Base-by-base conservation (phyloP, 108 stramenopile species). In the Stephanodiscus minutulus region DNA sequence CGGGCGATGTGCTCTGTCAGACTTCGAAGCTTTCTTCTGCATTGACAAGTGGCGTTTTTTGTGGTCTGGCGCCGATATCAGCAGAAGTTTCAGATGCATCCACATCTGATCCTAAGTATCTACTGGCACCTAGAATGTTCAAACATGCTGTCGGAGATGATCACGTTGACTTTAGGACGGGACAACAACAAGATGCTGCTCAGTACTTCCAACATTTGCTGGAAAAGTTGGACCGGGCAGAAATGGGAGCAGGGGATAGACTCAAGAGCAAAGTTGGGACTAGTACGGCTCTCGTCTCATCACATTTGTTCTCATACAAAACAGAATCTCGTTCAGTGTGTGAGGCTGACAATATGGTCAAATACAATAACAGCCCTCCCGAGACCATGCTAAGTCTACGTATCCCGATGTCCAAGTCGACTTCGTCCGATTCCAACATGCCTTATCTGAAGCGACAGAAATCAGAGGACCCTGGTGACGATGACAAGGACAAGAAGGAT, bases 101-200 rank as follows among this genome's bases (percentile, higher is more conserved):
- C 7, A 65, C 84, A 5, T 68, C 76, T 0, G 82, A 90, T 66
- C 91, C 90, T 0, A 86, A 90, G 58, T 86, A 91, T 80, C 87
- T 90, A 11, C 77, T 98, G 68, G 88, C 96, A 25, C 98, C 99
- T 13, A 75, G 96, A 9, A 98, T 98, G 98, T 93, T 99, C 82
- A 97, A 97, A 76, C 86, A 93, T 76, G 60, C 91, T 21, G 84
- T 98, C 54, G 99, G 96, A 15, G 77, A 85, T 20, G 89, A 92
- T 66, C 97, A 99, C 76, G 85, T 91, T 24, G 99, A 99, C 59
- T 99, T 98, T 73, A 72, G 83, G 10, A 97, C 96, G 7, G 97
- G 96, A 11, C 94, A 98, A 62, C 99, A 99, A 82, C 99, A 99
- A 81, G 99, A 99, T 86, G 97, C 97, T 17, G 91, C 92, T 12